Evolutionary conservation across 768 basidiomycete species (phyloP).

Genomic region (Tricholoma sp.): DNA sequence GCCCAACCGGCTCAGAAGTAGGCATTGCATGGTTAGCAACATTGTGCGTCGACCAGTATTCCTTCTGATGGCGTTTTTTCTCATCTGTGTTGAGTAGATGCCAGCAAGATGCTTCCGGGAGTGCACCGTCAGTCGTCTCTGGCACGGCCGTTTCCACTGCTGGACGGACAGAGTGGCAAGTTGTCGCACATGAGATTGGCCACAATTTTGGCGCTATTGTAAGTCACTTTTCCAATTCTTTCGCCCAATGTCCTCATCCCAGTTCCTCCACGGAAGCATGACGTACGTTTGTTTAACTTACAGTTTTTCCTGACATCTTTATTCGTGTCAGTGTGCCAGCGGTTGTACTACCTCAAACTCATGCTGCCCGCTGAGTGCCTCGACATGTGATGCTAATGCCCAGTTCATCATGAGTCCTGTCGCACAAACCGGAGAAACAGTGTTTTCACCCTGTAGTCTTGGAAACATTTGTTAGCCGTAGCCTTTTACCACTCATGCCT

Average conservation of each 20-base stretch:
- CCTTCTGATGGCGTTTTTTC: background rate
- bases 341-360: slow-evolving; percentile 51
- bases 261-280: slow-evolving; percentile 40
- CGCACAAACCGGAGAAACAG: slow-evolving; percentile 54
- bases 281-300: slow-evolving; percentile 32
- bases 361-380: slow-evolving; percentile 67
- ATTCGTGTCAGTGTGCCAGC: slow-evolving; percentile 46
- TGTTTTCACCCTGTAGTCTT: slow-evolving; percentile 74
- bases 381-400: slow-evolving; percentile 57
- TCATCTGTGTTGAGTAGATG: slow-evolving; percentile 34
- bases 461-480: slow-evolving; percentile 74
- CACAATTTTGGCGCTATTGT: slow-evolving; percentile 90
- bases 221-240: slow-evolving; percentile 24
- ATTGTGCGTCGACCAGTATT: slow-evolving; percentile 37
- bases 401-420: slow-evolving; percentile 84
- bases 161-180: slow-evolving; percentile 76
- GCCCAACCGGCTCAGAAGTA: slow-evolving; percentile 74
- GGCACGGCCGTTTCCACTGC: slow-evolving; percentile 82
- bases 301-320: slow-evolving; percentile 6
- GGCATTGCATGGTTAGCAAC: slow-evolving; percentile 89
- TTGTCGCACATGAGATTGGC: slow-evolving; percentile 78
- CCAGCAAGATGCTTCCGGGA: slow-evolving; percentile 46
- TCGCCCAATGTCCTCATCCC: background rate
- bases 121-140: slow-evolving; percentile 49
- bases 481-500: background rate